phyloP scores from a whole-genome alignment of 345 rosid genomes.

The Balakata baccata region DNA sequence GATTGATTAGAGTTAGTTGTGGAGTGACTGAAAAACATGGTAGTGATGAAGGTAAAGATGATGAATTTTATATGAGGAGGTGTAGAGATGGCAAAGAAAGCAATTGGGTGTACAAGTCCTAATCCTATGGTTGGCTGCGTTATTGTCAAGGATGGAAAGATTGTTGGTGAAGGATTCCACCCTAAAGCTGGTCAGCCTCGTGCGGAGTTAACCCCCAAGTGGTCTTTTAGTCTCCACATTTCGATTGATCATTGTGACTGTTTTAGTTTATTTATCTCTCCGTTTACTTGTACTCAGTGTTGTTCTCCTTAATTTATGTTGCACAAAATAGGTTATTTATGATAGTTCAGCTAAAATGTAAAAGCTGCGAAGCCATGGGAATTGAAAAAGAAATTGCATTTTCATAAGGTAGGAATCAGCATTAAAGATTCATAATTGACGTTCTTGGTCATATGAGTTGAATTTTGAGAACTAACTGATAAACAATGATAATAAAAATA shows the following conservation, averaged over 20 bases:
- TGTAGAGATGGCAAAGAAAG: slow-evolving; percentile 80
- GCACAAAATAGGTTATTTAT: background rate
- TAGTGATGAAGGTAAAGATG: slow-evolving; percentile 24
- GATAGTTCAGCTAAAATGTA: background rate
- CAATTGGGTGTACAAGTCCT: slow-evolving; percentile 79
- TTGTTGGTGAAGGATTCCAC: slow-evolving; percentile 94
- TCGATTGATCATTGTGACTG: background rate
- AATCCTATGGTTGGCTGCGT: slow-evolving; percentile 97
- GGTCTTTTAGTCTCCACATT: background rate
- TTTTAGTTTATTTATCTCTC: background rate
- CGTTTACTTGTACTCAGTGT: background rate
- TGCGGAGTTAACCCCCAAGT: slow-evolving; percentile 65
- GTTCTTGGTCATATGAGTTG: no score
- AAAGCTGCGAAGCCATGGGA: no score
- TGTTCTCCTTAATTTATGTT: background rate
- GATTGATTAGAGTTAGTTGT: background rate
- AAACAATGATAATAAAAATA: no score
- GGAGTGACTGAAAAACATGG: background rate
- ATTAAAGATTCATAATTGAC: no score
- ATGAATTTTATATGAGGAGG: slow-evolving; percentile 66
- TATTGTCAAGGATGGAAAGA: slow-evolving; percentile 71
- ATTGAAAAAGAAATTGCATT: no score
- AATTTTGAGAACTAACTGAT: no score
- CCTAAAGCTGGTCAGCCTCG: slow-evolving; percentile 98
- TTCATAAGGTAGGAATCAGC: no score